phyloP scores from a whole-genome alignment of 2,329 filamentous ascomycete genomes.

The Fusarium protoensiforme region DNA sequence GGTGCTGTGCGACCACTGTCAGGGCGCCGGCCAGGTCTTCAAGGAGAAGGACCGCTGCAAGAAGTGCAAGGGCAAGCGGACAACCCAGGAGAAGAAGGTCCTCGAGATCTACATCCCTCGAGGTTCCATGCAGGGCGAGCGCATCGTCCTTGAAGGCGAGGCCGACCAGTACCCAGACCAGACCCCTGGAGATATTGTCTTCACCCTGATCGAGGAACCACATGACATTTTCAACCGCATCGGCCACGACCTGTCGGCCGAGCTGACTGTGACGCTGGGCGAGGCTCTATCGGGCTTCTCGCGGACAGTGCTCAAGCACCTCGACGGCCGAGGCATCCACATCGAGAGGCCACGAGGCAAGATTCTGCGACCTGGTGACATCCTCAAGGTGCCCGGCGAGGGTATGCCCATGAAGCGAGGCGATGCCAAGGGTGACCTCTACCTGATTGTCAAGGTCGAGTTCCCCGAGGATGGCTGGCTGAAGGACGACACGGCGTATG shows the following conservation, averaged over 20 bases:
- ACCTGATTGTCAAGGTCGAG: constrained; percentile 84
- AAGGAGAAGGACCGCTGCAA: constrained; percentile 98
- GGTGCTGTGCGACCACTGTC: constrained; percentile 83
- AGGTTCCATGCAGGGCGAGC: constrained; percentile 86
- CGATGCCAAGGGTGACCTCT: constrained; percentile 87
- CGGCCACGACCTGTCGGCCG: constrained; percentile 85
- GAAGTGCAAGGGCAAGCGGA: constrained; percentile 96
- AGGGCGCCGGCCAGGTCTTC: constrained; percentile 85
- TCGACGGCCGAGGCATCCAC: constrained; percentile 91
- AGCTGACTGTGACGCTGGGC: constrained; percentile 81
- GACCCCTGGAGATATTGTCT: constrained; percentile 92
- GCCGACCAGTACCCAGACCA: constrained; percentile 92
- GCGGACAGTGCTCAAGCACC: constrained; percentile 88
- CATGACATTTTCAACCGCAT: constrained; percentile 86
- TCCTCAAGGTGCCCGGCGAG: constrained; percentile 87
- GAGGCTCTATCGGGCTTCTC: constrained; percentile 92
- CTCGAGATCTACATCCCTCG: constrained; percentile 96
- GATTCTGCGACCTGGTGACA: constrained; percentile 83
- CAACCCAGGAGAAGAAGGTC: constrained; percentile 89
- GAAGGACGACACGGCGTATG: constrained; percentile 74
- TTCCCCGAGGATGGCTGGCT: constrained; percentile 93
- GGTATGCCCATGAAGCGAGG: constrained; percentile 94
- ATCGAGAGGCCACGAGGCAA: constrained; percentile 84
- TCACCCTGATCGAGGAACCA: constrained; percentile 83
- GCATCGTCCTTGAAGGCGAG: constrained; percentile 90